phyloP scores from a whole-genome alignment of 495 filamentous ascomycete species.

The Aspergillus egyptiacus region DNA sequence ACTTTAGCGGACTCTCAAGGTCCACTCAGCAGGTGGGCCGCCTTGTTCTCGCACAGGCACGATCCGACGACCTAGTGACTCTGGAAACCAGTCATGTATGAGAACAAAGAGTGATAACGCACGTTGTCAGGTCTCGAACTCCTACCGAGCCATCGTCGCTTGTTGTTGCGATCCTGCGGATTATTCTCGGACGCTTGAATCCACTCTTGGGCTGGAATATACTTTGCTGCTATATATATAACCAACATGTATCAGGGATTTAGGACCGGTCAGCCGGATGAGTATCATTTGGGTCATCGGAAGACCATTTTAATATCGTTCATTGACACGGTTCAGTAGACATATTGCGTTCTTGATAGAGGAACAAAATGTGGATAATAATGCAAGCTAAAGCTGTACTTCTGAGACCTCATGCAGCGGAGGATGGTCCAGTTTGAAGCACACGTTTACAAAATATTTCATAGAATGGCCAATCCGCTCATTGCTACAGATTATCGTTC shows the following conservation, averaged over 20 bases:
- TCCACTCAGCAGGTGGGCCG: neutral
- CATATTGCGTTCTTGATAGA: neutral
- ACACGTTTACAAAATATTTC: neutral
- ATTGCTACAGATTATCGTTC: neutral
- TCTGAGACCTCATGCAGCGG: neutral
- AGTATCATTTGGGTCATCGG: neutral
- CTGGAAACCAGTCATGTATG: neutral
- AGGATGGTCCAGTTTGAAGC: neutral
- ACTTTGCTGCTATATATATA: neutral
- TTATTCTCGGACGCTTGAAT: neutral
- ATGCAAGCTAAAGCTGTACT: slow-evolving; percentile 2
- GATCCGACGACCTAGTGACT: neutral
- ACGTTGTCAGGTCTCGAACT: neutral
- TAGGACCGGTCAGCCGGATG: slow-evolving; percentile 3
- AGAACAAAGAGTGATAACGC: neutral
- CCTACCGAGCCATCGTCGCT: neutral
- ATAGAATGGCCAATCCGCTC: neutral
- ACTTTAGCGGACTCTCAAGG: neutral
- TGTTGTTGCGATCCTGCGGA: neutral
- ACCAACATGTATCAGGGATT: neutral
- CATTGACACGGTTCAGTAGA: neutral
- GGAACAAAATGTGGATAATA: slow-evolving; percentile 5
- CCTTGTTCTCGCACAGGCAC: neutral
- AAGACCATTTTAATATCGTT: neutral
- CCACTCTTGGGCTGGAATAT: neutral